phyloP scores from a whole-genome alignment of 129 eudicot species.

The Cynara cardunculus region DNA sequence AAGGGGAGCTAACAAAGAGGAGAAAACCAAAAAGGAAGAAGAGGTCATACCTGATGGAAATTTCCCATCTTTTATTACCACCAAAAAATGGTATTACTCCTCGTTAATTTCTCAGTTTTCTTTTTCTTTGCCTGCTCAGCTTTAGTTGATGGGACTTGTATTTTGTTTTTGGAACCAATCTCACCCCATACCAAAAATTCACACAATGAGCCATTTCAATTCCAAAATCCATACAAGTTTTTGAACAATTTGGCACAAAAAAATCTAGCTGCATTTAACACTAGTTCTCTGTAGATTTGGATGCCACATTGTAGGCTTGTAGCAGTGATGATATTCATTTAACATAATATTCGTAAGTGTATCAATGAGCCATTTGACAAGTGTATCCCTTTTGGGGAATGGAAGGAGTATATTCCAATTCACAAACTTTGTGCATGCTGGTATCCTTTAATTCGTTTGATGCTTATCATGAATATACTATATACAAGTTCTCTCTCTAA shows the following conservation, averaged over 20 bases:
- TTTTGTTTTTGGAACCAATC: neutral
- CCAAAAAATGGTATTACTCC: constrained; percentile 62
- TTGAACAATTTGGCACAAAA: neutral
- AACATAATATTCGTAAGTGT: neutral
- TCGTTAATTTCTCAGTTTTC: neutral
- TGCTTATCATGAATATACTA: neutral
- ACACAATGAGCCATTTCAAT: neutral
- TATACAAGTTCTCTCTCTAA: neutral
- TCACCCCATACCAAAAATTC: neutral
- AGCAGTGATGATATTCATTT: neutral
- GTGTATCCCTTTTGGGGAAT: neutral
- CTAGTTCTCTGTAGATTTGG: neutral
- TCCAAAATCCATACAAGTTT: neutral
- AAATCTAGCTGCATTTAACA: neutral
- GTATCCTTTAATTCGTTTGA: neutral
- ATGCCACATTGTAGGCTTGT: neutral
- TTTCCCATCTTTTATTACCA: constrained; percentile 43
- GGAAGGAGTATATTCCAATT: neutral
- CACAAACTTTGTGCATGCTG: neutral
- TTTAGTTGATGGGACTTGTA: neutral
- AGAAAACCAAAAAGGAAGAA: constrained; percentile 62
- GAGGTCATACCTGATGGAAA: constrained; percentile 51
- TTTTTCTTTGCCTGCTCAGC: neutral
- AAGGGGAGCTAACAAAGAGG: constrained; percentile 77
- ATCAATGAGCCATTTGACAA: neutral